Evolutionary conservation across 1,284 basidiomycete species (phyloP).

Genomic region (Trametes pubescens): DNA sequence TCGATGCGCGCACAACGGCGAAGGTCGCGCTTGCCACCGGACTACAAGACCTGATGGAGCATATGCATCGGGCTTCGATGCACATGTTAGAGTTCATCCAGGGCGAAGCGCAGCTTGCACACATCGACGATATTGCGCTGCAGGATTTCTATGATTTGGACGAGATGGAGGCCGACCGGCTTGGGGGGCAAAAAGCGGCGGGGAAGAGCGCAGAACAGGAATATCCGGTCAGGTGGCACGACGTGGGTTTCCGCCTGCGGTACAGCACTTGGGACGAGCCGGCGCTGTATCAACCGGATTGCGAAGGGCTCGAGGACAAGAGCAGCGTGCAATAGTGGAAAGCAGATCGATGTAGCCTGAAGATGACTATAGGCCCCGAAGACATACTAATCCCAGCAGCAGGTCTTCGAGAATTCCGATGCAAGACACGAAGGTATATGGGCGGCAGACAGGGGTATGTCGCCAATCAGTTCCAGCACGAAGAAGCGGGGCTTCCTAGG

Average conservation of each 20-base stretch:
- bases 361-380: constrained; percentile 3
- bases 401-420: constrained; percentile 10
- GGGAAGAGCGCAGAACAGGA: constrained; percentile 6
- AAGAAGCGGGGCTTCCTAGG: background rate
- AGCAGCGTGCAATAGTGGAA: constrained; percentile 17
- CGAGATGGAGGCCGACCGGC: constrained; percentile 10
- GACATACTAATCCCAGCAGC: constrained; percentile 5
- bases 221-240: constrained; percentile 14
- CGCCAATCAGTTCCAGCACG: constrained; percentile 21
- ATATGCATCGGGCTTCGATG: constrained; percentile 14
- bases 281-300: background rate
- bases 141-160: constrained; percentile 20
- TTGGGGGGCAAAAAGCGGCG: background rate
- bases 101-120: constrained; percentile 22
- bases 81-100: constrained; percentile 25
- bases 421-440: background rate
- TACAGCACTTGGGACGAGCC: constrained; percentile 27
- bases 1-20: constrained; percentile 22
- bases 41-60: constrained; percentile 12
- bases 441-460: background rate
- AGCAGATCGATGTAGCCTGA: background rate
- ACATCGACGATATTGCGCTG: constrained; percentile 14
- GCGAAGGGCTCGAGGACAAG: constrained; percentile 11
- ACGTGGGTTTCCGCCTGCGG: constrained; percentile 31
- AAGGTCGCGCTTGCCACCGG: constrained; percentile 19